Percentiles rank a stretch among this genome's conserved stretches.
phyloP scores from a whole-genome alignment of 2,329 filamentous ascomycete genomes.

The Penicillium sp. region DNA sequence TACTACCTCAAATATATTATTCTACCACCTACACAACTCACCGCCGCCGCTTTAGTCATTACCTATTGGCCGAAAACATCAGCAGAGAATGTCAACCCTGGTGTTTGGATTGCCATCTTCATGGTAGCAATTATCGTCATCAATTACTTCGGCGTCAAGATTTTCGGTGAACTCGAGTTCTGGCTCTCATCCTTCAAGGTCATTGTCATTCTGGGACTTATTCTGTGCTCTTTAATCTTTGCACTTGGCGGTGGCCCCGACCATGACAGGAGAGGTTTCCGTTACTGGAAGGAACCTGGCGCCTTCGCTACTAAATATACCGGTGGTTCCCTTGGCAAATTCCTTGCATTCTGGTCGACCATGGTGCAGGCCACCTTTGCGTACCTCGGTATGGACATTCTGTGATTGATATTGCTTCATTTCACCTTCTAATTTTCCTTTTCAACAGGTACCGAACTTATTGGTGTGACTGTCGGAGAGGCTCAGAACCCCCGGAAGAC shows the following conservation, averaged over 20 bases:
- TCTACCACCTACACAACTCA: constrained; percentile 15
- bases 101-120: constrained; percentile 1
- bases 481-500: constrained; percentile 65
- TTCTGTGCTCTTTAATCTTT: constrained; percentile 72
- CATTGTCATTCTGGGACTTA: constrained; percentile 64
- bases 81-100: constrained; percentile 5
- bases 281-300: constrained; percentile 58
- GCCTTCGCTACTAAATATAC: constrained; percentile 12
- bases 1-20: constrained; percentile 9
- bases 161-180: constrained; percentile 65
- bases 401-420: constrained; percentile 46
- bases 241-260: constrained; percentile 77
- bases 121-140: constrained; percentile 44
- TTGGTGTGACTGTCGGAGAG: constrained; percentile 62
- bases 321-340: constrained; percentile 9
- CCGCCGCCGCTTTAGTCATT: constrained; percentile 28
- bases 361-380: constrained; percentile 56
- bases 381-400: constrained; percentile 58
- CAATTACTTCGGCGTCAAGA: constrained; percentile 67
- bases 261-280: constrained; percentile 67
- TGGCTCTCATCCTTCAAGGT: constrained; percentile 58
- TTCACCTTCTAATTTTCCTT: constrained; percentile 44
- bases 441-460: constrained; percentile 65
- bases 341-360: constrained; percentile 6
- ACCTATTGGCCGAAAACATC: constrained; percentile 9